Conservation (phyloP, 805 yeast species). For the Candida ascalaphidarum region DNA sequence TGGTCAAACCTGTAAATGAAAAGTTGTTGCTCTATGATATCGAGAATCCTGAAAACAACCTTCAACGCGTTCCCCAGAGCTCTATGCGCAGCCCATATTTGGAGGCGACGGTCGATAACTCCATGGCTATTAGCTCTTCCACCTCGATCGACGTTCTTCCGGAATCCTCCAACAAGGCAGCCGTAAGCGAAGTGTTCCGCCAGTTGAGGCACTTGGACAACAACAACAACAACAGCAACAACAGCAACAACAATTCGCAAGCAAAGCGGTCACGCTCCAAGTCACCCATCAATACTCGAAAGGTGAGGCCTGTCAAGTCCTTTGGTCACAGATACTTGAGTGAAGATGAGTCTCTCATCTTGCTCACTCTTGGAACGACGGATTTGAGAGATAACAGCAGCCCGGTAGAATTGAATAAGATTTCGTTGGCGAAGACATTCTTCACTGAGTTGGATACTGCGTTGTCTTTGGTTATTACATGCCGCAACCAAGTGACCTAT, state of each 20-base stretch:
- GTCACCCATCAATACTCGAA: slow-evolving; percentile 13
- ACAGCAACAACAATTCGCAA: no score
- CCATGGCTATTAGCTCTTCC: slow-evolving; percentile 7
- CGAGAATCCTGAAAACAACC: slow-evolving; percentile 26
- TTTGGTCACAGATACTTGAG: slow-evolving; percentile 76
- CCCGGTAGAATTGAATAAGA: slow-evolving; percentile 62
- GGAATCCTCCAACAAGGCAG: slow-evolving; percentile 17
- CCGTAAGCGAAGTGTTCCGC: slow-evolving; percentile 29
- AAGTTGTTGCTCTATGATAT: slow-evolving; percentile 24
- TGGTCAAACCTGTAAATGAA: slow-evolving; percentile 43
- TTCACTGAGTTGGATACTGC: slow-evolving; percentile 88
- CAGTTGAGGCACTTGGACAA: slow-evolving; percentile 22
- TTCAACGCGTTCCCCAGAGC: slow-evolving; percentile 8
- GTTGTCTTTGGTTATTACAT: slow-evolving; percentile 57
- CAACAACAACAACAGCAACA: no score
- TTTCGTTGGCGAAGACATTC: slow-evolving; percentile 68
- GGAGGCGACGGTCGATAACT: slow-evolving; percentile 1
- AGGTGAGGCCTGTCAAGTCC: slow-evolving; percentile 57
- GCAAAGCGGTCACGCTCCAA: no score
- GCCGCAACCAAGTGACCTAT: slow-evolving; percentile 20
- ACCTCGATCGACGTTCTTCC: slow-evolving; percentile 30
- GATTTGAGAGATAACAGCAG: slow-evolving; percentile 53
- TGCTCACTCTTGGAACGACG: slow-evolving; percentile 81
- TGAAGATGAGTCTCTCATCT: slow-evolving; percentile 56
- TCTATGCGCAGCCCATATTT: slow-evolving; percentile 4